Evolutionary conservation across 306 rosid genomes (phyloP).

Genomic region (Quercus engelmannii): DNA sequence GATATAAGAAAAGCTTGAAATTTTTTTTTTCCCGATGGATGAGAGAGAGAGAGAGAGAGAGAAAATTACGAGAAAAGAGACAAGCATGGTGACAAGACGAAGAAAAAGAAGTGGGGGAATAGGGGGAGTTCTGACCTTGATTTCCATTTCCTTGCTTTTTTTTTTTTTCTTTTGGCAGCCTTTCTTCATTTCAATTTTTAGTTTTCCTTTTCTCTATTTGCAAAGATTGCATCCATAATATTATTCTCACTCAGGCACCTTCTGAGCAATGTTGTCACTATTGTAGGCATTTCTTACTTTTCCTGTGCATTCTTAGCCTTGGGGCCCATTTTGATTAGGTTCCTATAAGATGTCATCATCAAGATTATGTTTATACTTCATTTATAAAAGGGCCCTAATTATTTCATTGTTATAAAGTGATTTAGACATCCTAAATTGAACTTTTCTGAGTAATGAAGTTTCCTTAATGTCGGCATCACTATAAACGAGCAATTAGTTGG

Average conservation of each 20-base stretch:
- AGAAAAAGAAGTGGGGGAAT: constrained; percentile 15
- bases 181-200: not conserved
- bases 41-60: not conserved
- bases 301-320: no score
- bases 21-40: not conserved
- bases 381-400: no score
- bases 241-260: not conserved
- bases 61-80: not conserved
- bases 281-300: not conserved
- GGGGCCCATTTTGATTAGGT: not conserved
- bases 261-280: not conserved
- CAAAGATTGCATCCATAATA: constrained; percentile 16
- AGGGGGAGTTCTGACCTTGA: constrained; percentile 1
- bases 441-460: no score
- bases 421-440: no score
- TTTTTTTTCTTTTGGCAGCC: constrained; percentile 31
- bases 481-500: no score
- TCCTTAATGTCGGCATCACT: no score
- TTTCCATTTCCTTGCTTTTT: constrained; percentile 10
- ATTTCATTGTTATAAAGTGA: no score
- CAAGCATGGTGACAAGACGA: constrained; percentile 31
- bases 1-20: no score
- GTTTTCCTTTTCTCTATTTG: not conserved
- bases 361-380: not conserved
- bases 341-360: not conserved